Conservation (phyloP, 305 asterid species). For the Euphrasia arctica region DNA sequence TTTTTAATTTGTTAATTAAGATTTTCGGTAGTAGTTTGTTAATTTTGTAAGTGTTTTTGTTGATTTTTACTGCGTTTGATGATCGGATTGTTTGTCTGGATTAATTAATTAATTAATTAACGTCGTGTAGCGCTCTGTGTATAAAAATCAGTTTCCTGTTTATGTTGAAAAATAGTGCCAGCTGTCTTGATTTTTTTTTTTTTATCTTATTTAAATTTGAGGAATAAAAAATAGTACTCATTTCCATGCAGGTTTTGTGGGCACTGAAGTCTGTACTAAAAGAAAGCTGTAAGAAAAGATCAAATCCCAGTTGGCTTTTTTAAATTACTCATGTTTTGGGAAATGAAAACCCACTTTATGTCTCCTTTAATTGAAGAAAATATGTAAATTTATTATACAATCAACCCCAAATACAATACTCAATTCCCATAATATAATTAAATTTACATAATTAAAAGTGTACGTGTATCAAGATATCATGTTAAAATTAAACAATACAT, state of each 20-base stretch:
- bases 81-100: no score
- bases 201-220: no score
- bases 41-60: background rate
- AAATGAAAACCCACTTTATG: background rate
- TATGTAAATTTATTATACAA: no score
- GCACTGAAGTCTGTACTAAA: slow-evolving; percentile 18
- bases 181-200: background rate
- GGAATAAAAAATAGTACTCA: background rate
- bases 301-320: slow-evolving; percentile 17
- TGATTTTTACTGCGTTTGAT: background rate
- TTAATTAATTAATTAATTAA: no score
- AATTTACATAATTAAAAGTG: no score
- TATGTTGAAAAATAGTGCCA: background rate
- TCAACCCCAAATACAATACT: no score
- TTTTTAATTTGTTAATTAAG: background rate
- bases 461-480: no score
- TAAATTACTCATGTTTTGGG: background rate
- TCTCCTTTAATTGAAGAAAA: background rate
- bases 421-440: no score
- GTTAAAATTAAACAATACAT: no score
- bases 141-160: no score
- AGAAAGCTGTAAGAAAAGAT: slow-evolving; percentile 3
- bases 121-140: no score
- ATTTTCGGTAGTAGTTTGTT: background rate
- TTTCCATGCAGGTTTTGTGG: slow-evolving; percentile 27